Percentiles rank a stretch among this genome's conserved stretches.
phyloP scores from a whole-genome alignment of 768 basidiomycete genomes.

The Suillus variegatus region DNA sequence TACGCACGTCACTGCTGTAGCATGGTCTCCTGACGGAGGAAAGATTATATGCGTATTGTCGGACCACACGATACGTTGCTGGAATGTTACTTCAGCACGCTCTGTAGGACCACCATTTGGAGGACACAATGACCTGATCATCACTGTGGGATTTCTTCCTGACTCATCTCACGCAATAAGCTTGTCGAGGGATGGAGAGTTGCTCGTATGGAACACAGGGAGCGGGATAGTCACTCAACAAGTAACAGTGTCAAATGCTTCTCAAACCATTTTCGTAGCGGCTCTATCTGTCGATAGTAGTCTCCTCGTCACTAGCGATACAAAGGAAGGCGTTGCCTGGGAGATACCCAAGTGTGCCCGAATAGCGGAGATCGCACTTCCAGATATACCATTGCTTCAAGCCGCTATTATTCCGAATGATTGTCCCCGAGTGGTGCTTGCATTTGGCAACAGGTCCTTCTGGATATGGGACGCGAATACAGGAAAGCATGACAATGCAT shows the following conservation, averaged over 20 bases:
- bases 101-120: constrained; percentile 25
- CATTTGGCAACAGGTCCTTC: constrained; percentile 3
- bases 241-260: neutral
- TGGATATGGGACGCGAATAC: neutral
- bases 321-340: neutral
- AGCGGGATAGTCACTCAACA: neutral
- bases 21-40: constrained; percentile 30
- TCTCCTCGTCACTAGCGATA: neutral
- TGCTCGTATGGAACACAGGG: neutral
- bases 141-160: neutral
- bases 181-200: neutral
- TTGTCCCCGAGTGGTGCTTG: neutral
- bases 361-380: neutral
- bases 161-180: constrained; percentile 2
- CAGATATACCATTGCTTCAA: constrained; percentile 3
- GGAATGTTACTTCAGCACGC: constrained; percentile 21
- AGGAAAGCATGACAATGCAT: neutral
- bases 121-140: constrained; percentile 16
- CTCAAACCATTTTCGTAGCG: neutral
- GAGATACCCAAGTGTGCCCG: neutral
- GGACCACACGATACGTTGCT: constrained; percentile 31
- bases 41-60: constrained; percentile 29
- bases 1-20: constrained; percentile 14
- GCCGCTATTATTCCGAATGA: neutral
- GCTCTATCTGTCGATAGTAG: neutral